Base-by-base conservation (phyloP, 2,329 filamentous ascomycete genomes). In the Neocucurbitaria cava region DNA sequence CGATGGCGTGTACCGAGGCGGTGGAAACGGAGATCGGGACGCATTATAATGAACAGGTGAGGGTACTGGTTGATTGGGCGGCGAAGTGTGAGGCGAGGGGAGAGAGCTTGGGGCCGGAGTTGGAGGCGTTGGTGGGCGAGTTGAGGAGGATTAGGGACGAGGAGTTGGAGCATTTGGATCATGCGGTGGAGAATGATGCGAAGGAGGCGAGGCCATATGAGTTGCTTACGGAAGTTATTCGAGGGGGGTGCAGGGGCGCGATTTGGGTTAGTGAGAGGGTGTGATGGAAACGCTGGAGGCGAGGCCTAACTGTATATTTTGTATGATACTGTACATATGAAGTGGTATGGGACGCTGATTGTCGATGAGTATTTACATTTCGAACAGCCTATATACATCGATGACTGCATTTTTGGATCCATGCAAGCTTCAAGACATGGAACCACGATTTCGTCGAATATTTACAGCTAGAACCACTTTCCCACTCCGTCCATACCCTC, bases 1-100 rank as follows among this genome's bases (percentile, higher is more conserved):
- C 95, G 31, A 99, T 99, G 95, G 95, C 95, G 11, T 99, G 95
- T 74, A 98, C 95, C 0, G 95, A 99, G 78, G 95, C 95, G 1
- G 94, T 99, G 1, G 95, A 99, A 82, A 99, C 94, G 6, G 95
- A 98, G 80, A 99, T 99, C 59, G 95, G 95, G 2, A 87, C 87
- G 24, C 95, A 99, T 78, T 99, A 99, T 76, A 98, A 98, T 73
- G 87, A 87, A 61, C 95, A 99, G 79, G 92, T 99, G 38, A 82
- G 91, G 23, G 84, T 86, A 48, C 78, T 99, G 65, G 76, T 98
- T 35, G 88, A 89, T 58, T 97, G 96, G 89, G 85, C 91, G 52
- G 81, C 85, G 7, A 84, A 88, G 61, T 91, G 92, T 81, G 86
- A 94, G 77, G 82, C 80, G 8, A 83, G 88, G 44, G 93, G 93